A percentile compares a stretch with the other conserved stretches of the same genome.
Evolutionary conservation across 163 green algal species (phyloP).

Genomic region (Chlamydomonas reinhardtii): DNA sequence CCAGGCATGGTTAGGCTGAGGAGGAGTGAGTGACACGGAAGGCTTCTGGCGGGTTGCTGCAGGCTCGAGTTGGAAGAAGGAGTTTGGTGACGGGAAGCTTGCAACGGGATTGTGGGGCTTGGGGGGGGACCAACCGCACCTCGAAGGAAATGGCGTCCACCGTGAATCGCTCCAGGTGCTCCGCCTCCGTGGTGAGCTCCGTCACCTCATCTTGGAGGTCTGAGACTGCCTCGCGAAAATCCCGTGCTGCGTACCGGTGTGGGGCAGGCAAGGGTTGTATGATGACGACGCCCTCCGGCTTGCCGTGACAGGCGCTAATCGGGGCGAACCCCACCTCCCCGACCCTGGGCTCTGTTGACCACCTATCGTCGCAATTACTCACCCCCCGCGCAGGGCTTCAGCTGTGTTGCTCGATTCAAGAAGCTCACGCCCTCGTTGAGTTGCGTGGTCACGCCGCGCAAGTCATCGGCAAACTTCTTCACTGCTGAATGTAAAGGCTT

Average conservation of each 20-base stretch:
- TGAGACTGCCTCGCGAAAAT: slow-evolving; percentile 60
- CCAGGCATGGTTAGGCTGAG: neutral
- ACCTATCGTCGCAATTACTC: too few relatives aligned
- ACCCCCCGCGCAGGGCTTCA: slow-evolving; percentile 29
- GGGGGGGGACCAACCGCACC: slow-evolving; percentile 43
- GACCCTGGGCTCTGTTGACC: too few relatives aligned
- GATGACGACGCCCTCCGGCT: too few relatives aligned
- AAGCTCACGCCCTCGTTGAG: slow-evolving; percentile 47
- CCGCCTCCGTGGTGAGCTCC: slow-evolving; percentile 56
- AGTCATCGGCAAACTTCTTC: slow-evolving; percentile 39
- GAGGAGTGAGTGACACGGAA: too few relatives aligned
- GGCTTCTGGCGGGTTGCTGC: too few relatives aligned
- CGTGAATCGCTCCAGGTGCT: slow-evolving; percentile 63
- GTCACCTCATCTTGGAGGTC: slow-evolving; percentile 65
- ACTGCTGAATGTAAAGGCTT: neutral
- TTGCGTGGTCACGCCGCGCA: slow-evolving; percentile 33
- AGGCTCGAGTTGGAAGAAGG: too few relatives aligned
- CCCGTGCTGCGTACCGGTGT: slow-evolving; percentile 49
- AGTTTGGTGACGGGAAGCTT: too few relatives aligned
- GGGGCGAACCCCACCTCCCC: too few relatives aligned
- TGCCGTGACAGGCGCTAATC: too few relatives aligned
- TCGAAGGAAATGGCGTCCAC: slow-evolving; percentile 61
- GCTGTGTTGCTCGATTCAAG: slow-evolving; percentile 51
- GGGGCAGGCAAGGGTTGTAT: neutral
- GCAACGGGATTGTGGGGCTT: too few relatives aligned